Conservation (phyloP, 2,329 filamentous ascomycete species). For the Emericellopsis cladophorae region DNA sequence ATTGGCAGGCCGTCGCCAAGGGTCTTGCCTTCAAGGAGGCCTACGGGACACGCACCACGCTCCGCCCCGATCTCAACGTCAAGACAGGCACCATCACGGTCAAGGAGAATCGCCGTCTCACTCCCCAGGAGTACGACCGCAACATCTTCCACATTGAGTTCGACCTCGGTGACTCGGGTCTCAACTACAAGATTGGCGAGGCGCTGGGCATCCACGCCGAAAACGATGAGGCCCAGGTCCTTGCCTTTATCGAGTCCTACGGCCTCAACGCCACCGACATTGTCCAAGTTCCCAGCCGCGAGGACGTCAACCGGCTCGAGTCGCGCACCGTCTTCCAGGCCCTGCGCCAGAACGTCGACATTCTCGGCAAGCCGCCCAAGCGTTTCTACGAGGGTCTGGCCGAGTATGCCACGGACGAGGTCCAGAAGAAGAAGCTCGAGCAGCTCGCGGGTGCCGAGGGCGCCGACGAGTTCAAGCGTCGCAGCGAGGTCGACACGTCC, state of each 20-base stretch:
- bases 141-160: conserved; percentile 99
- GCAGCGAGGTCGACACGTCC: conserved; percentile 78
- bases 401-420: conserved; percentile 71
- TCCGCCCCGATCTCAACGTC: conserved; percentile 76
- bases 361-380: conserved; percentile 94
- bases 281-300: conserved; percentile 82
- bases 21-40: conserved; percentile 90
- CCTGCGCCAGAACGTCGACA: conserved; percentile 83
- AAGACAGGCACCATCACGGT: conserved; percentile 83
- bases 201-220: conserved; percentile 93
- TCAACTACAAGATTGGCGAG: conserved; percentile 95
- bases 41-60: conserved; percentile 57
- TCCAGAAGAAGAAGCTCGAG: conserved; percentile 69
- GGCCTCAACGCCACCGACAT: conserved; percentile 71
- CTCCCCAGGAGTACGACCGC: conserved; percentile 77
- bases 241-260: conserved; percentile 82
- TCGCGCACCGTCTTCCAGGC: conserved; percentile 89
- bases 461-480: conserved; percentile 81
- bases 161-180: conserved; percentile 78
- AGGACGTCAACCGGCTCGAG: conserved; percentile 62
- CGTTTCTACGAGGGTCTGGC: conserved; percentile 91
- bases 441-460: conserved; percentile 68
- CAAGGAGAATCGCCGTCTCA: conserved; percentile 90
- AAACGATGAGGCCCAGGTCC: conserved; percentile 70
- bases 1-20: conserved; percentile 79